Percentiles rank a stretch among this genome's conserved stretches.
These are phyloP conservation scores for Aspergillus fructus DNA, from an alignment of 2,329 filamentous ascomycete species.

Conservation along the genomic window DNA sequence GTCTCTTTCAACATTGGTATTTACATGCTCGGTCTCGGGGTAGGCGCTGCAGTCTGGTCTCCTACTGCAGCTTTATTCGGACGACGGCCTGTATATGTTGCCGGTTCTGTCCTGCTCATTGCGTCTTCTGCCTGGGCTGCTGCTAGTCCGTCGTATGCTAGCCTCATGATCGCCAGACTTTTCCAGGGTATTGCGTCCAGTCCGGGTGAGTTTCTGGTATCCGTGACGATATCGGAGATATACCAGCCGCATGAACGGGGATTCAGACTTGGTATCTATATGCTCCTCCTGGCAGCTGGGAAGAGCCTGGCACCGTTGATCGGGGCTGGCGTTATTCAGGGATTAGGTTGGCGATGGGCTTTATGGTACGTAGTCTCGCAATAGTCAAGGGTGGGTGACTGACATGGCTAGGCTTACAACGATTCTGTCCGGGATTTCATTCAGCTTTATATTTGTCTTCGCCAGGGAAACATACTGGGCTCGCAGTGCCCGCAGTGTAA, in stretches of 20 bases:
- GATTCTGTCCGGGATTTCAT: neutral
- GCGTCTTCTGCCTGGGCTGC: constrained; percentile 2
- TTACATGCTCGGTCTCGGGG: constrained; percentile 6
- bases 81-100: neutral
- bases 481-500: neutral
- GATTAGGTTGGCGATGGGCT: constrained; percentile 4
- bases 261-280: constrained; percentile 5
- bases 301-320: constrained; percentile 3
- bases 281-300: constrained; percentile 2
- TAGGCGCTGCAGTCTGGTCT: neutral
- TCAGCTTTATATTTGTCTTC: neutral
- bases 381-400: neutral
- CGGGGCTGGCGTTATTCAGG: constrained; percentile 1
- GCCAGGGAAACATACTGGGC: constrained; percentile 7
- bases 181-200: neutral
- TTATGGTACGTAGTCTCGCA: neutral
- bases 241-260: constrained; percentile 4
- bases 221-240: constrained; percentile 3
- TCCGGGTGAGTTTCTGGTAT: constrained; percentile 4
- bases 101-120: neutral
- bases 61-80: constrained; percentile 2
- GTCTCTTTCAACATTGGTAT: constrained; percentile 6
- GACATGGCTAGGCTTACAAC: neutral
- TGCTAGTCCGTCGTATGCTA: neutral
- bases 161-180: neutral